Evolutionary conservation across 805 yeast species (phyloP).

Genomic region (Torulaspora quercuum): DNA sequence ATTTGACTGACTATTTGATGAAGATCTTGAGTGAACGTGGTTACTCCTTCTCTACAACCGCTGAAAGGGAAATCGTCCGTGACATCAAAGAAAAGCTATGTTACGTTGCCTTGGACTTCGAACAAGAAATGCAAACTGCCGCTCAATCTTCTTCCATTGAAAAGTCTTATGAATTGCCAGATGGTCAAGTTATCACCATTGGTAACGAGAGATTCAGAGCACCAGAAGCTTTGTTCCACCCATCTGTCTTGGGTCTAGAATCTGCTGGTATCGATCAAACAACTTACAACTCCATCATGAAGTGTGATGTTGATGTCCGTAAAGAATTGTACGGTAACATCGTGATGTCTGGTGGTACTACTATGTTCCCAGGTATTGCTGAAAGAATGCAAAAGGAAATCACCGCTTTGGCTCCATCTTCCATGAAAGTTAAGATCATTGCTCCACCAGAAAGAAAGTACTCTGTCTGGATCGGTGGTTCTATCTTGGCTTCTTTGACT

Average conservation of each 20-base stretch:
- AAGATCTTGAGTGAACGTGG: constrained; percentile 98
- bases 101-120: constrained; percentile 98
- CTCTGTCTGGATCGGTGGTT: constrained; percentile 99
- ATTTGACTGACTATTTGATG: constrained; percentile 98
- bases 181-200: constrained; percentile 98
- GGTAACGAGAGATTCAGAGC: constrained; percentile 99
- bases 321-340: constrained; percentile 98
- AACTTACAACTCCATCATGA: constrained; percentile 67
- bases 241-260: constrained; percentile 84
- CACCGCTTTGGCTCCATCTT: constrained; percentile 98
- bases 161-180: constrained; percentile 99
- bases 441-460: constrained; percentile 99
- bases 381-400: constrained; percentile 99
- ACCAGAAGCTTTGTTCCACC: constrained; percentile 99
- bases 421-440: constrained; percentile 98
- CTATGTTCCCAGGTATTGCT: constrained; percentile 99
- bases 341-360: constrained; percentile 99
- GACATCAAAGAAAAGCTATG: constrained; percentile 95
- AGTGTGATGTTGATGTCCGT: constrained; percentile 99
- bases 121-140: constrained; percentile 99
- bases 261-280: constrained; percentile 99
- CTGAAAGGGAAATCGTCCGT: constrained; percentile 94
- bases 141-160: constrained; percentile 97
- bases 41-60: constrained; percentile 97
- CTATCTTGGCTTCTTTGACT: constrained; percentile 95